These are phyloP conservation scores for Populus alba DNA, from an alignment of 345 rosid genomes.

Conservation along the genomic window DNA sequence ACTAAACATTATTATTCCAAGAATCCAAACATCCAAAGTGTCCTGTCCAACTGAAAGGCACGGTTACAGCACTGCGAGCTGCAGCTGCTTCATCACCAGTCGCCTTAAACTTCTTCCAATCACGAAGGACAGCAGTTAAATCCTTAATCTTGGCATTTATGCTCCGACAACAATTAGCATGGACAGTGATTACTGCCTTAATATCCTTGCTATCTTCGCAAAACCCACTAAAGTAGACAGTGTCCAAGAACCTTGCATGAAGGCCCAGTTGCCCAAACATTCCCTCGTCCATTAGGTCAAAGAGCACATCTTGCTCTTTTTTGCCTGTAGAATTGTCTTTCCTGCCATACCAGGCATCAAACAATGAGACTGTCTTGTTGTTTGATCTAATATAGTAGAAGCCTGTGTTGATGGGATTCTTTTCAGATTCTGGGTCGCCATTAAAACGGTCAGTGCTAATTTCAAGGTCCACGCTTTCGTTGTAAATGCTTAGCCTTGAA, in stretches of 20 bases:
- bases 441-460: conserved; percentile 25
- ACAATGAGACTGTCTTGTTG: conserved; percentile 28
- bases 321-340: conserved; percentile 19
- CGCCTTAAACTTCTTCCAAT: conserved; percentile 20
- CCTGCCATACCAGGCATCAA: conserved; percentile 20
- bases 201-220: conserved; percentile 22
- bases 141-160: conserved; percentile 24
- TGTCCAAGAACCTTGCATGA: conserved; percentile 21
- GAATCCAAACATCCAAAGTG: conserved; percentile 21
- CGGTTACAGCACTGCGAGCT: background rate
- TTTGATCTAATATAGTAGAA: conserved; percentile 22
- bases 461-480: conserved; percentile 22
- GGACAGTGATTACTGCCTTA: conserved; percentile 18
- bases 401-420: conserved; percentile 26
- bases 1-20: background rate
- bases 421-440: conserved; percentile 7
- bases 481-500: conserved; percentile 8
- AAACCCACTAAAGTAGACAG: conserved; percentile 24
- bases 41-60: conserved; percentile 18
- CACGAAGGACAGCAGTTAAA: conserved; percentile 15
- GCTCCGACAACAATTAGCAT: conserved; percentile 31
- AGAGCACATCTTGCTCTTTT: conserved; percentile 30
- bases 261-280: background rate
- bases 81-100: background rate
- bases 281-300: conserved; percentile 1